Conservation (phyloP, 2,329 filamentous ascomycete species). For the Cladosporium cucumerinum region DNA sequence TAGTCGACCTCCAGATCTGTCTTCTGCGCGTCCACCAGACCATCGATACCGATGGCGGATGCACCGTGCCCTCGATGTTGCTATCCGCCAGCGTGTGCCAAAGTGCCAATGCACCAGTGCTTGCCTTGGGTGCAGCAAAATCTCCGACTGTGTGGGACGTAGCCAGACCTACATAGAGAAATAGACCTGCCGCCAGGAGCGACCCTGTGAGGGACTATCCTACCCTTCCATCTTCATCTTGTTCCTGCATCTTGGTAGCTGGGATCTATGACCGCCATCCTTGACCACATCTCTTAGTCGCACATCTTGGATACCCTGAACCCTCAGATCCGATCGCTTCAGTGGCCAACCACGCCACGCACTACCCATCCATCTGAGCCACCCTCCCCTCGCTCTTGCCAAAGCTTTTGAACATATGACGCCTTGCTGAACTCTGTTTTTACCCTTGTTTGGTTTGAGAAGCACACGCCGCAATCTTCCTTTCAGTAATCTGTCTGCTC, state of each 20-base stretch:
- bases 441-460: background rate
- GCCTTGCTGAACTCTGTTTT: conserved; percentile 3
- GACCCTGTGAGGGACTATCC: background rate
- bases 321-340: conserved; percentile 1
- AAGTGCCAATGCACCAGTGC: background rate
- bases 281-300: background rate
- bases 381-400: background rate
- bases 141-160: background rate
- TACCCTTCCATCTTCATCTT: background rate
- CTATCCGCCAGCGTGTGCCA: background rate
- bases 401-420: conserved; percentile 11
- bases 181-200: background rate
- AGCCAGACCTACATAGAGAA: background rate
- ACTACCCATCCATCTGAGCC: background rate
- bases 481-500: conserved; percentile 7
- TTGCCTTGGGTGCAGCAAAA: conserved; percentile 1
- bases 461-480: background rate
- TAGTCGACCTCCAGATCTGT: conserved; percentile 5
- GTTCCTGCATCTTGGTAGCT: conserved; percentile 16
- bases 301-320: conserved; percentile 2
- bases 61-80: background rate
- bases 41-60: conserved; percentile 1
- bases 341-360: conserved; percentile 5
- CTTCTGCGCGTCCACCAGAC: background rate
- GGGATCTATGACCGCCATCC: conserved; percentile 16